Percentiles rank a stretch among this genome's conserved stretches.
Conservation (phyloP, 2,329 filamentous ascomycete genomes). For the Mariannaea sp. region DNA sequence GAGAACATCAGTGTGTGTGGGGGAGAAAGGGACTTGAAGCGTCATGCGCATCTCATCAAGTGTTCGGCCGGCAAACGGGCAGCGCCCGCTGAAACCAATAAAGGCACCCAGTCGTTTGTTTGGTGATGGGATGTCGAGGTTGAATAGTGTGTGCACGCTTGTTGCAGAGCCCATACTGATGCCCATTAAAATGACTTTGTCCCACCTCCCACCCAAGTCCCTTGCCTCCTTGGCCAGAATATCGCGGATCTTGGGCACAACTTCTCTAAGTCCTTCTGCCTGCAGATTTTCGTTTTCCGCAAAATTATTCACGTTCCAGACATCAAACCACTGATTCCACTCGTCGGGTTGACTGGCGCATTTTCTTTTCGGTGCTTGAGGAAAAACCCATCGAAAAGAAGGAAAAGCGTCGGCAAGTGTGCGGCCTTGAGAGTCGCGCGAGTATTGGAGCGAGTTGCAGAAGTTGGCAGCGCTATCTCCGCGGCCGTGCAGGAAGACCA, state of each 20-base stretch:
- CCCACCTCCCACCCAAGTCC: conserved; percentile 42
- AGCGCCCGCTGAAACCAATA: conserved; percentile 44
- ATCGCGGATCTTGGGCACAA: conserved; percentile 39
- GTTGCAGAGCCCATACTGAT: conserved; percentile 54
- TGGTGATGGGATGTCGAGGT: conserved; percentile 34
- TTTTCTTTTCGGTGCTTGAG: conserved; percentile 33
- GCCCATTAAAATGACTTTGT: conserved; percentile 49
- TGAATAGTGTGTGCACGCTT: conserved; percentile 44
- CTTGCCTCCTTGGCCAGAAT: conserved; percentile 45
- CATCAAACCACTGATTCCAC: conserved; percentile 56
- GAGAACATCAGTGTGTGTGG: too few species aligned
- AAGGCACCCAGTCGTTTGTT: conserved; percentile 38
- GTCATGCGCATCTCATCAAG: conserved; percentile 40
- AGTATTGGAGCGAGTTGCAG: conserved; percentile 35
- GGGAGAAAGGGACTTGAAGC: too few species aligned
- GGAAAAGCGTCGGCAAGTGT: conserved; percentile 49
- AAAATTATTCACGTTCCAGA: conserved; percentile 49
- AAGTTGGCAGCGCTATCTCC: conserved; percentile 46
- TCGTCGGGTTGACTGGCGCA: conserved; percentile 25
- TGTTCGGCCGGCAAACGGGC: conserved; percentile 41
- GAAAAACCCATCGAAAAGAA: conserved; percentile 56
- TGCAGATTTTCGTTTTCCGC: conserved; percentile 50
- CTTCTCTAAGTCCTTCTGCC: conserved; percentile 47
- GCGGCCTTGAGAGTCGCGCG: conserved; percentile 37
- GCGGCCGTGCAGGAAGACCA: conserved; percentile 52